phyloP scores from a whole-genome alignment of 768 basidiomycete species.

The Amanita fuliginea region DNA sequence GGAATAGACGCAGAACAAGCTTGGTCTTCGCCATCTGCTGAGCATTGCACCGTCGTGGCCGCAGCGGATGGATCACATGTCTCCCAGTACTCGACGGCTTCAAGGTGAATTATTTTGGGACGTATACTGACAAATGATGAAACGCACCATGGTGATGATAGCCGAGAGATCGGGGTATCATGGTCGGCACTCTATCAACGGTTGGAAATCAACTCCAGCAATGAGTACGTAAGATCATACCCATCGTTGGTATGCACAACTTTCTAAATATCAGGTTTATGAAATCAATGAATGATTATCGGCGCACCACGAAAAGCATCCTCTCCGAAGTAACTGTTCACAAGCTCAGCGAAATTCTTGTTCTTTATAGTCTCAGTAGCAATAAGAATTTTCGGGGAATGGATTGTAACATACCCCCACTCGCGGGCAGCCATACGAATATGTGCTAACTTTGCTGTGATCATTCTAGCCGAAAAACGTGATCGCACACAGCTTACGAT shows the following conservation, averaged over 20 bases:
- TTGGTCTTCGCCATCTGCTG: conserved; percentile 36
- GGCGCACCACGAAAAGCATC: conserved; percentile 31
- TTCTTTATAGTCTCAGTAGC: conserved; percentile 22
- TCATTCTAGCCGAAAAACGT: background rate
- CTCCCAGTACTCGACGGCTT: conserved; percentile 45
- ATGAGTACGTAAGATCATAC: conserved; percentile 13
- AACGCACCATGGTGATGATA: conserved; percentile 42
- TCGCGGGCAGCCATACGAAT: conserved; percentile 41
- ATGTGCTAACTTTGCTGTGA: conserved; percentile 25
- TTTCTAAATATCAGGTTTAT: conserved; percentile 11
- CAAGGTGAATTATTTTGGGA: background rate
- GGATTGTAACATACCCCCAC: conserved; percentile 25
- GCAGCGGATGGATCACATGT: conserved; percentile 27
- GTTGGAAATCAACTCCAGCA: background rate
- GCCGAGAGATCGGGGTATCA: conserved; percentile 34
- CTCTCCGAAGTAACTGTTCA: conserved; percentile 28
- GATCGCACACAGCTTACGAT: conserved; percentile 14
- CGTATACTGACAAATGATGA: background rate
- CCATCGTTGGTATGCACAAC: conserved; percentile 43
- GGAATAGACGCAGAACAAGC: conserved; percentile 37
- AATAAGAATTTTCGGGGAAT: background rate
- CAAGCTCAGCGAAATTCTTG: conserved; percentile 30
- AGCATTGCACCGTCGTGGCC: conserved; percentile 30
- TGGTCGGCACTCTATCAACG: conserved; percentile 33
- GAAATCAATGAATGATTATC: background rate